Base-by-base conservation (phyloP, 768 basidiomycete species). In the Leccinum olivaceopallidum region DNA sequence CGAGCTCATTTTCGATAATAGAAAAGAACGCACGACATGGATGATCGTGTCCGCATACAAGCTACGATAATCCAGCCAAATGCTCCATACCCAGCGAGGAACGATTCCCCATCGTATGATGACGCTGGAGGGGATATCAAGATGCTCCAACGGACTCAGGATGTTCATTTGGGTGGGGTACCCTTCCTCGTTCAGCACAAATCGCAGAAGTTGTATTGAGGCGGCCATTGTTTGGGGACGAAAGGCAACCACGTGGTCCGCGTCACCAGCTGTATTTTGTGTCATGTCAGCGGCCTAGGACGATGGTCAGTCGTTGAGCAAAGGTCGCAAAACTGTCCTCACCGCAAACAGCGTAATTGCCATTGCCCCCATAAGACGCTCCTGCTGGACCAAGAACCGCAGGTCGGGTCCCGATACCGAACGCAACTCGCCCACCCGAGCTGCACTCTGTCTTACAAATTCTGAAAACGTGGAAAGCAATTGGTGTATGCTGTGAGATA, bases 31-130 rank as follows among this genome's bases (percentile, higher is more conserved):
- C 65, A 88, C 89, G 60, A 87, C 65, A 52, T 69, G 69, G 5
- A 77, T 71, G 51, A 88, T 76, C 30, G 73, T 74, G 56, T 87
- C 86, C 2, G 80, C 74, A 37, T 84, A 72, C 30, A 80, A 76
- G 42, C 75, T 69, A 22, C 83, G 79, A 60, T 76, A 75, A 65
- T 89, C 88, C 52, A 74, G 69, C 86, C 88, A 91, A 7, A 80
- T 71, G 12, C 68, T 72, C 89, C 90, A 92, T 57, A 77, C 78
- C 89, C 89, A 90, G 1, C 81, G 79, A 3, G 88, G 69, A 12
- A 81, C 73, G 12, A 77, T 63, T 32, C 84, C 83, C 84, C 85
- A 90, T 61, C 74, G 74, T n/a, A 88, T 57, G n/a, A 91, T 68
- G 22, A 88, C 77, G 6, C 52, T 70, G 60, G 82, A 80, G 12